Conservation (phyloP, 23 red algal genomes). For the Gracilaria domingensis region DNA sequence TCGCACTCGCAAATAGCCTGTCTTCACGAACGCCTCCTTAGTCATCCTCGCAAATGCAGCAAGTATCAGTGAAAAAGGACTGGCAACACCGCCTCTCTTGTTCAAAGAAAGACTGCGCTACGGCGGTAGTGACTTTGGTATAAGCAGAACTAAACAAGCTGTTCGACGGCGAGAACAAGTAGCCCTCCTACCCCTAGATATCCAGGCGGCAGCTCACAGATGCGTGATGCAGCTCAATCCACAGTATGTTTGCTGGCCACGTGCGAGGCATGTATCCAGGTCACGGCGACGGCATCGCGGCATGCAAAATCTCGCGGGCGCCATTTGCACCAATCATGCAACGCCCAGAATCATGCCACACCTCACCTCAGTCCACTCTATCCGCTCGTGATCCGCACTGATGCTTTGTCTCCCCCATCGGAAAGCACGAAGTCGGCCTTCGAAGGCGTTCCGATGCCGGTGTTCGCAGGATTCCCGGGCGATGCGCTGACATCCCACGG, state of each 20-base stretch:
- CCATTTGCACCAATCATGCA: not conserved
- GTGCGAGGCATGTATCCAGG: not conserved
- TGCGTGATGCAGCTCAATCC: not conserved
- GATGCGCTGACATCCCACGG: not conserved
- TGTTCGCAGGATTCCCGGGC: too few species aligned
- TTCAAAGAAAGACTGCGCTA: not conserved
- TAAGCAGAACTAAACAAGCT: too few species aligned
- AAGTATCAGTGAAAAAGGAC: not conserved
- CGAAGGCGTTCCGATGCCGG: too few species aligned
- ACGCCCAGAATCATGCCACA: not conserved
- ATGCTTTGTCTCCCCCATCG: not conserved
- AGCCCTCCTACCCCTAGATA: too few species aligned
- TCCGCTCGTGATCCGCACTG: too few species aligned
- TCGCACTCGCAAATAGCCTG: not conserved
- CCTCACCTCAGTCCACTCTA: too few species aligned
- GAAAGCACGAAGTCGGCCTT: not conserved
- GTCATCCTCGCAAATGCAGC: not conserved
- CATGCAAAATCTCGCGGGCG: not conserved
- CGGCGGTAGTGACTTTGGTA: too few species aligned
- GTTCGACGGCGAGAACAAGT: too few species aligned
- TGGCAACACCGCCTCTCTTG: not conserved
- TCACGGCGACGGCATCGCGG: not conserved
- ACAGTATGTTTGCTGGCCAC: not conserved
- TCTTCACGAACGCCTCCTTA: not conserved
- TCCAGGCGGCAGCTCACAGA: too few species aligned